Evolutionary conservation across 495 filamentous ascomycete species (phyloP).

Genomic region (Pyrenula aspistea): DNA sequence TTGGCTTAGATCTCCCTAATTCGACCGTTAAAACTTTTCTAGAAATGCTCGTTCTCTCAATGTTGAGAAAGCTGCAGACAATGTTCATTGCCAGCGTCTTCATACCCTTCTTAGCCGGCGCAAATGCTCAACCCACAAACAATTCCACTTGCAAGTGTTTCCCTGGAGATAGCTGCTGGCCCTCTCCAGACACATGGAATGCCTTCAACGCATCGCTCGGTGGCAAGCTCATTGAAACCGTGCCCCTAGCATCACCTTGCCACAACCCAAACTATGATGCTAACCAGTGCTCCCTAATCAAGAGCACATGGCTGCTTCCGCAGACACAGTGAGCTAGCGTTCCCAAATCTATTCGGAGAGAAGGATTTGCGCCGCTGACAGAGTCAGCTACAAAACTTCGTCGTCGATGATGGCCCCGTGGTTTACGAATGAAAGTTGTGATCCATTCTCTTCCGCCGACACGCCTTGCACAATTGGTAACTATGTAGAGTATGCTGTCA

Average conservation of each 20-base stretch:
- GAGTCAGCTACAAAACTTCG: conserved; percentile 23
- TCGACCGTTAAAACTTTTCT: no score
- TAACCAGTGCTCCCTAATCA: conserved; percentile 10
- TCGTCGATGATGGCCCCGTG: conserved; percentile 30
- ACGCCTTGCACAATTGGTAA: conserved; percentile 35
- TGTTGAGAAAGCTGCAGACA: no score
- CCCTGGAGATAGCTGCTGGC: conserved; percentile 22
- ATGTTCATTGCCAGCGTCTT: no score
- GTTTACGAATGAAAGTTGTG: conserved; percentile 37
- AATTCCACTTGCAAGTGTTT: conserved; percentile 13
- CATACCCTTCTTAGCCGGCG: no score
- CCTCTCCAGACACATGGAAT: conserved; percentile 11
- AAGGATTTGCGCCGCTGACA: conserved; percentile 11
- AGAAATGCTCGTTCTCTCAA: no score
- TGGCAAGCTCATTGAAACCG: conserved; percentile 17
- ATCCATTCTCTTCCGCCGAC: conserved; percentile 41
- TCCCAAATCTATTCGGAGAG: conserved; percentile 10
- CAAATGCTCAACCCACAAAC: not conserved
- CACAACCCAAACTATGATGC: conserved; percentile 21
- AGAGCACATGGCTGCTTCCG: conserved; percentile 11
- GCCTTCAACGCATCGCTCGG: conserved; percentile 16
- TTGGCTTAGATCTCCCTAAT: no score
- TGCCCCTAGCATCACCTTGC: conserved; percentile 24
- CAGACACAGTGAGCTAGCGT: conserved; percentile 10
- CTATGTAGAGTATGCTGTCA: conserved; percentile 39